A percentile compares a stretch with the other conserved stretches of the same genome.
phyloP scores from a whole-genome alignment of 805 yeast genomes.

The Wickerhamiella azymoides region DNA sequence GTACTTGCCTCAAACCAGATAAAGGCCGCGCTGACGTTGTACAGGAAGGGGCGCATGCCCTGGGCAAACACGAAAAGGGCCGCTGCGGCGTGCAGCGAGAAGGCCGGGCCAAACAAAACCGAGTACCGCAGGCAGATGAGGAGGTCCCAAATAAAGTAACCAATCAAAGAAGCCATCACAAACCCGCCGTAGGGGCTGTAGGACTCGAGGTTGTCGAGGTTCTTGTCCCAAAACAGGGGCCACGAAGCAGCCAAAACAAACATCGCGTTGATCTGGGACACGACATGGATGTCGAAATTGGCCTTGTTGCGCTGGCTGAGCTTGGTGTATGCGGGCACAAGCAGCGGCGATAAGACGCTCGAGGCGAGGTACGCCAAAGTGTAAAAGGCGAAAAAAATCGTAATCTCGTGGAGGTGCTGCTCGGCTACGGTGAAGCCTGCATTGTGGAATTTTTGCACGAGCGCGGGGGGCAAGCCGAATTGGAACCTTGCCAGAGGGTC shows the following conservation, averaged over 20 bases:
- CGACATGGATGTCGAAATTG: conserved; percentile 84
- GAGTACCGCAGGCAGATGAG: conserved; percentile 50
- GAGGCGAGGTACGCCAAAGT: conserved; percentile 38
- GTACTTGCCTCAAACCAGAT: conserved; percentile 78
- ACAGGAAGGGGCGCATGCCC: conserved; percentile 58
- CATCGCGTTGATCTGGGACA: conserved; percentile 72
- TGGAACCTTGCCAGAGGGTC: conserved; percentile 17
- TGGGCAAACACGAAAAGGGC: conserved; percentile 60
- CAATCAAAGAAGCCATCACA: conserved; percentile 56
- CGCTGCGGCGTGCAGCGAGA: conserved; percentile 69
- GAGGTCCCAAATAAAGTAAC: conserved; percentile 89
- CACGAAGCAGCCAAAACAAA: conserved; percentile 44
- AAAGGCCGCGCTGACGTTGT: conserved; percentile 72
- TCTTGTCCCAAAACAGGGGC: conserved; percentile 52
- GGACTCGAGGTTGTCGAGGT: conserved; percentile 49
- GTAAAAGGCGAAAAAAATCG: conserved; percentile 48
- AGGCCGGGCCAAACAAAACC: conserved; percentile 65
- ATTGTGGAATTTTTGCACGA: conserved; percentile 8
- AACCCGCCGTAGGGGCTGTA: conserved; percentile 64
- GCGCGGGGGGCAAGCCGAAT: conserved; percentile 8
- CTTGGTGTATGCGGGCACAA: conserved; percentile 40
- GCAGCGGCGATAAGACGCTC: conserved; percentile 34
- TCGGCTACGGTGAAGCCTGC: conserved; percentile 22
- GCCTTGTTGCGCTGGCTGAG: conserved; percentile 34
- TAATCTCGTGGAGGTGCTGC: conserved; percentile 50